Base-by-base conservation (phyloP, 1,284 basidiomycete genomes). In the Sporisorium sorghi region DNA sequence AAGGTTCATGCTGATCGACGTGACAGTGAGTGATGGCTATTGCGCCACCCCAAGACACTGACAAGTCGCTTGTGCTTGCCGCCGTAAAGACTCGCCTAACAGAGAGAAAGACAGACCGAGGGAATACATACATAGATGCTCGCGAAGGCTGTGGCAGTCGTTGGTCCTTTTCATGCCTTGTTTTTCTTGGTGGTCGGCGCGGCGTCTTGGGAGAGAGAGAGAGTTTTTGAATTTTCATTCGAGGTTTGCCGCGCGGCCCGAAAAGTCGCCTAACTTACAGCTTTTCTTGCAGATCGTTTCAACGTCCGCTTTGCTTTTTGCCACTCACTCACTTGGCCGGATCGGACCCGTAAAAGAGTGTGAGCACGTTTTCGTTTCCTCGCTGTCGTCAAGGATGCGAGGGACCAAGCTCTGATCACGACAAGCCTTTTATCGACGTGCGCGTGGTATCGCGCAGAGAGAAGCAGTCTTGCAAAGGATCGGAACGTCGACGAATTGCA, bases 1-100 rank as follows among this genome's bases (percentile, higher is more conserved):
- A 26, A 44, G 12, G 15, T 26, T 14, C n/a, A n/a, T 44, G 43
- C 44, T 47, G 46, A 47, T 47, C 46, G 23, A 30, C 28, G 12
- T 10, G 15, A 23, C 17, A 19, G n/a, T n/a, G n/a, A n/a, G n/a
- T n/a, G n/a, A 30, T 19, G 10, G n/a, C 12, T 1, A 28, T 30
- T 47, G 46, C 46, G 46, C 46, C 46, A 12, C n/a, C 46, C n/a
- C 11, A 17, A n/a, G n/a, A 6, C 17, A 6, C n/a, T 32, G 44
- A 24, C 4, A 14, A 5, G n/a, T 40, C 37, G 37, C 37, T 40
- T 40, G 37, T 10, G 4, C n/a, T n/a, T n/a, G n/a, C n/a, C n/a
- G n/a, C n/a, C n/a, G n/a, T n/a, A n/a, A n/a, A n/a, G n/a, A n/a
- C n/a, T n/a, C n/a, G n/a, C n/a, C n/a, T n/a, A n/a, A n/a, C n/a